Evolutionary conservation across 805 yeast species (phyloP).

Genomic region (Kluyveromyces aestuarii): DNA sequence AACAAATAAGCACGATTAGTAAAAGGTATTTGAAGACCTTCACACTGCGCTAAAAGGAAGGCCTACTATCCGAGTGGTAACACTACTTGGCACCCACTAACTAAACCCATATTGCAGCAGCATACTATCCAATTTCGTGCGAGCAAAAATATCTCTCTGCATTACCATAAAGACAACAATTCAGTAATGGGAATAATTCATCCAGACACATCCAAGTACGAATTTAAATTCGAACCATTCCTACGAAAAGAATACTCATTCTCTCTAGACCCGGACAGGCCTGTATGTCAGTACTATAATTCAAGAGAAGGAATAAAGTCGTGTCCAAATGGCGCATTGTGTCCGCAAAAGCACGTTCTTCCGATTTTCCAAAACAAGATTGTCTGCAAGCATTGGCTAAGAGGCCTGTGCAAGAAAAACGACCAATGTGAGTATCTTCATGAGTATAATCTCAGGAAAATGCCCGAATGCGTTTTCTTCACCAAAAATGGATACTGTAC

Average conservation of each 20-base stretch:
- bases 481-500: conserved; percentile 77
- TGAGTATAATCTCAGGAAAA: conserved; percentile 85
- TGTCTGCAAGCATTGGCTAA: conserved; percentile 96
- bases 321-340: conserved; percentile 79
- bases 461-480: conserved; percentile 94
- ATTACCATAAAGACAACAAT: neutral
- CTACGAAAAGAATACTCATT: conserved; percentile 71
- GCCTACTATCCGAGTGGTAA: neutral
- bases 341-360: conserved; percentile 80
- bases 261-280: conserved; percentile 82
- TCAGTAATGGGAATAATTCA: conserved; percentile 31
- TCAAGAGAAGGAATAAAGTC: conserved; percentile 45
- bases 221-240: conserved; percentile 72
- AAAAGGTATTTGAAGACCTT: neutral
- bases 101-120: neutral
- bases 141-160: neutral
- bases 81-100: neutral
- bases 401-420: conserved; percentile 94
- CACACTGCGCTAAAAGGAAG: neutral
- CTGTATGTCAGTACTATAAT: conserved; percentile 66
- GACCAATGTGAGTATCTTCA: conserved; percentile 94
- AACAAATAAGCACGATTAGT: no score
- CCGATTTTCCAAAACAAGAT: conserved; percentile 62
- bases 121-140: neutral
- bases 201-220: conserved; percentile 33